phyloP scores from a whole-genome alignment of 106 monocot genomes.

The Dendrobium officinale region DNA sequence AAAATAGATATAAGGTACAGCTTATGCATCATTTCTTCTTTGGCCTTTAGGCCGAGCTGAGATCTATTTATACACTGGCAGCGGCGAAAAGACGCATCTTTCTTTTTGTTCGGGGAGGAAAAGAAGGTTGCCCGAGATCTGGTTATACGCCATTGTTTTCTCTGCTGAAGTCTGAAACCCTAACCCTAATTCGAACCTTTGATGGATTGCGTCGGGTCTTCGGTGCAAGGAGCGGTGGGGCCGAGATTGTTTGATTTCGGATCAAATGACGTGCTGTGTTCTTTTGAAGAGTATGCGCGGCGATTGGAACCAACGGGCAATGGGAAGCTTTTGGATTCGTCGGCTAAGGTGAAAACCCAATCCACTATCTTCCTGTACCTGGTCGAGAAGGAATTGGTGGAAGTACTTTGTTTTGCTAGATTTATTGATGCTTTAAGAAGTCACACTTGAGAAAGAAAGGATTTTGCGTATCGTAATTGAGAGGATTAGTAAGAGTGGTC shows the following conservation, averaged over 20 bases:
- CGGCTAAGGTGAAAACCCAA: constrained; percentile 27
- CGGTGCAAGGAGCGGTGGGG: not conserved
- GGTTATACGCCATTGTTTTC: not conserved
- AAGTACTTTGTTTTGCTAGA: not conserved
- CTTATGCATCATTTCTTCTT: not conserved
- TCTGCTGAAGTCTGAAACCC: not conserved
- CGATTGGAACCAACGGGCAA: constrained; percentile 11
- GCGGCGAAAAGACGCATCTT: not conserved
- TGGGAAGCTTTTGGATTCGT: constrained; percentile 28
- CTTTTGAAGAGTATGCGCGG: constrained; percentile 40
- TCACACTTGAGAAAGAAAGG: not conserved
- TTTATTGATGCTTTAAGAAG: not conserved
- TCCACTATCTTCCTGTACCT: not conserved
- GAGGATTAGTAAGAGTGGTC: not conserved
- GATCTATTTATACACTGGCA: not conserved
- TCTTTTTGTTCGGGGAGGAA: not conserved
- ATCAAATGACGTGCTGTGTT: constrained; percentile 57
- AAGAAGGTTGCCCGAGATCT: not conserved
- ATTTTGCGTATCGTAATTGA: not conserved
- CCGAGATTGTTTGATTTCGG: constrained; percentile 45
- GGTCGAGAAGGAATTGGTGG: not conserved
- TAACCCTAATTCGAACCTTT: not conserved
- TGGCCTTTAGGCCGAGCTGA: not conserved
- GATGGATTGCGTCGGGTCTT: not conserved
- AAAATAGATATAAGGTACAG: not conserved